These are phyloP conservation scores for Dictyostelium purpureum DNA, from an alignment of 78 protist species.

Conservation along the genomic window DNA sequence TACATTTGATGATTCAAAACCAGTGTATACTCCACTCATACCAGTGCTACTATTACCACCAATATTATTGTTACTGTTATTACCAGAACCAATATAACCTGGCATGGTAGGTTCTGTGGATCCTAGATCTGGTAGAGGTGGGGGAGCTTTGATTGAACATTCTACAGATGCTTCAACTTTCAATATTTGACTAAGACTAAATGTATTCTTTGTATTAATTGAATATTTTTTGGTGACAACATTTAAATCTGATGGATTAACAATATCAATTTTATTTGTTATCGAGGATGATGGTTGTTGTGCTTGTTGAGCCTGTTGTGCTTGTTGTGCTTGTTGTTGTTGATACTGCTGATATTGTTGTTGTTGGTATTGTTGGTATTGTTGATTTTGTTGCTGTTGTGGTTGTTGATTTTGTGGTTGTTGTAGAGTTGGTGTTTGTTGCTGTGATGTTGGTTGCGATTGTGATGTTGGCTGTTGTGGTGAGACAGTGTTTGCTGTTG, in stretches of 20 bases:
- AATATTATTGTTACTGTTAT: background rate
- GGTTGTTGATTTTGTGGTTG: background rate
- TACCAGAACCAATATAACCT: background rate
- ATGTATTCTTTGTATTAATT: background rate
- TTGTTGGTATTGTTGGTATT: background rate
- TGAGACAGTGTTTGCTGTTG: background rate
- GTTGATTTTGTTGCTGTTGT: background rate
- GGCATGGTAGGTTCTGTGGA: background rate
- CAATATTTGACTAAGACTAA: background rate
- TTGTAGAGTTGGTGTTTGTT: background rate
- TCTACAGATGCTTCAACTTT: slow-evolving; percentile 32
- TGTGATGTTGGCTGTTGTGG: too few relatives aligned
- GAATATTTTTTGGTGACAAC: slow-evolving; percentile 28
- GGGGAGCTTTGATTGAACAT: slow-evolving; percentile 28
- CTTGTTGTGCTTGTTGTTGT: background rate
- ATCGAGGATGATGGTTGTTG: background rate
- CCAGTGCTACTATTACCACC: background rate
- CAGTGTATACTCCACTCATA: background rate
- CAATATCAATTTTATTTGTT: background rate
- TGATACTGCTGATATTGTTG: background rate
- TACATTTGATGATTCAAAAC: background rate
- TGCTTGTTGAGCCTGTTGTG: background rate
- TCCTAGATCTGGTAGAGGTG: slow-evolving; percentile 59
- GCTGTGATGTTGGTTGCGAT: background rate
- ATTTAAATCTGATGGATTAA: slow-evolving; percentile 34